Conservation (phyloP, 257 asterid genomes). For the Salvia miltiorrhiza region DNA sequence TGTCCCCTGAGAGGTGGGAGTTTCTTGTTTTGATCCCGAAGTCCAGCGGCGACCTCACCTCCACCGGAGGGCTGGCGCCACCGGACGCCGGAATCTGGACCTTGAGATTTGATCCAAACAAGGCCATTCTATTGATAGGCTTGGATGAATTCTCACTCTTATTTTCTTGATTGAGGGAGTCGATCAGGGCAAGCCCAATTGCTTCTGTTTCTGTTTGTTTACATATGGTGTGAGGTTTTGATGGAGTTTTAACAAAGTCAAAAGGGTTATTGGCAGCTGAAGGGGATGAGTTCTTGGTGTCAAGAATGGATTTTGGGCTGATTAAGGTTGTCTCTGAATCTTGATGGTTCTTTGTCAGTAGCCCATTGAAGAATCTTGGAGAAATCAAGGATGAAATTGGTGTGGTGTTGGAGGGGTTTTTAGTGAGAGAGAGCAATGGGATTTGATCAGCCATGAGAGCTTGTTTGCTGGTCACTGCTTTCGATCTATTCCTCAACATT, state of each 20-base stretch:
- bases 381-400: conserved; percentile 65
- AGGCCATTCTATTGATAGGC: conserved; percentile 50
- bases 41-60: conserved; percentile 57
- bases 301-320: conserved; percentile 33
- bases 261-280: conserved; percentile 38
- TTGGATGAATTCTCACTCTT: conserved; percentile 18
- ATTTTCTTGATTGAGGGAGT: conserved; percentile 38
- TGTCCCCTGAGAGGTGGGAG: conserved; percentile 31
- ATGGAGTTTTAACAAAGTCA: conserved; percentile 33
- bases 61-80: conserved; percentile 26
- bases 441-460: conserved; percentile 56
- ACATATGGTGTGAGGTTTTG: conserved; percentile 18
- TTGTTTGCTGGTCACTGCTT: conserved; percentile 57
- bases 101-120: conserved; percentile 75
- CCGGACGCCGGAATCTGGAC: conserved; percentile 71
- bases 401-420: conserved; percentile 31
- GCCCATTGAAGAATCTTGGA: conserved; percentile 58
- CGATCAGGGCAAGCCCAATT: conserved; percentile 74
- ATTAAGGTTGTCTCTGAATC: conserved; percentile 5
- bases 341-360: conserved; percentile 15
- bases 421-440: conserved; percentile 32
- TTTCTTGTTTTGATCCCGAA: conserved; percentile 77
- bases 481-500: conserved; percentile 76
- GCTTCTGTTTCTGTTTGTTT: conserved; percentile 40
- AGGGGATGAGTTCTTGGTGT: conserved; percentile 41